Evolutionary conservation across 768 basidiomycete species (phyloP).

Genomic region (Rhodotorula sphaerocarpa): DNA sequence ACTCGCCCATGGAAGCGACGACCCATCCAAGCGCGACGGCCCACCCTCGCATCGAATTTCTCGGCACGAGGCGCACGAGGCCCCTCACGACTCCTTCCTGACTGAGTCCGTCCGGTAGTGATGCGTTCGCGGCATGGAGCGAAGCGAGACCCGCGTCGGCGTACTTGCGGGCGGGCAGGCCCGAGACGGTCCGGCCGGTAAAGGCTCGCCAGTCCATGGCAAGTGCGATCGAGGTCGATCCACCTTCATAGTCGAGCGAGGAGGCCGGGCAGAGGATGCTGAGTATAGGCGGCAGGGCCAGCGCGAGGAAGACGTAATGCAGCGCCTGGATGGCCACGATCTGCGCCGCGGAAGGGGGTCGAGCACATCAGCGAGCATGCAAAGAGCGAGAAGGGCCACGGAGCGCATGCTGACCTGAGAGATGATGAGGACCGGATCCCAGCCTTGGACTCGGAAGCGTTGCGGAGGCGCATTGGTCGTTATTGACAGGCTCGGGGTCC

Average conservation of each 20-base stretch:
- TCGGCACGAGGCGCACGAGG: constrained; percentile 16
- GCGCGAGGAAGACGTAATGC: constrained; percentile 80
- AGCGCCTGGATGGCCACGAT: constrained; percentile 87
- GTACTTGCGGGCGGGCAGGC: constrained; percentile 48
- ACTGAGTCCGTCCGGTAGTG: background rate
- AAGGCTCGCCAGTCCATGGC: constrained; percentile 98
- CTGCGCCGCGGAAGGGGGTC: no score
- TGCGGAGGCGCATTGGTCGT: constrained; percentile 12
- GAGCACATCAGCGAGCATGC: background rate
- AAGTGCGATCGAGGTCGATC: constrained; percentile 54
- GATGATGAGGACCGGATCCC: constrained; percentile 82
- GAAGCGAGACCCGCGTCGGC: constrained; percentile 69
- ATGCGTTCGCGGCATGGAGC: constrained; percentile 55
- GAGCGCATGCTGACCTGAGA: constrained; percentile 61
- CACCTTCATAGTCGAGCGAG: constrained; percentile 41
- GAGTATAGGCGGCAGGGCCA: constrained; percentile 74
- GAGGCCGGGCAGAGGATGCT: constrained; percentile 50
- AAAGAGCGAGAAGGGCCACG: background rate
- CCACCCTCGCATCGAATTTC: constrained; percentile 77
- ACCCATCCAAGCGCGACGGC: constrained; percentile 82
- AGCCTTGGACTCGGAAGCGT: constrained; percentile 48
- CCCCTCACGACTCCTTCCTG: constrained; percentile 5
- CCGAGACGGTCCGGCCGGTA: constrained; percentile 72
- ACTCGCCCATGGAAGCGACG: constrained; percentile 74
- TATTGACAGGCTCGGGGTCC: constrained; percentile 6